Percentiles rank a stretch among this genome's conserved stretches.
phyloP scores from a whole-genome alignment of 805 yeast species.

The Komagataella kurtzmanii region DNA sequence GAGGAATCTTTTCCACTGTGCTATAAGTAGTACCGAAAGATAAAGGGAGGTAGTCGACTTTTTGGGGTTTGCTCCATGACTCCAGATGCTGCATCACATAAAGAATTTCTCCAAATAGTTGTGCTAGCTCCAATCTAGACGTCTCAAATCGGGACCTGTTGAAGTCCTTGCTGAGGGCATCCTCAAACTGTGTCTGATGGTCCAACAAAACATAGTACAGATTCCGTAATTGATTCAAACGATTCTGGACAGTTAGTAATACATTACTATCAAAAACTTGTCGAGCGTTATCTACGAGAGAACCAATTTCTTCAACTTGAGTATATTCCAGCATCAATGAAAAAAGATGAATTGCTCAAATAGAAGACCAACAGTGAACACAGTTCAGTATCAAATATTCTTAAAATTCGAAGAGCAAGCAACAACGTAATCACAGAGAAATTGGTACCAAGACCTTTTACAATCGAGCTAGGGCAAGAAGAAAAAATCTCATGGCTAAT shows the following conservation, averaged over 20 bases:
- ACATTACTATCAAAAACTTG: not conserved
- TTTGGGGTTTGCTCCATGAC: conserved; percentile 44
- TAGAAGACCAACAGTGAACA: not conserved
- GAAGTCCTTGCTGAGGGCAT: conserved; percentile 56
- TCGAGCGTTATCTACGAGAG: not conserved
- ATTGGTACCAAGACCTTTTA: no score
- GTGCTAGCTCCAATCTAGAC: conserved; percentile 38
- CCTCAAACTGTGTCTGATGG: conserved; percentile 35
- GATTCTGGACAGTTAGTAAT: conserved; percentile 26
- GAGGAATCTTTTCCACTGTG: conserved; percentile 24
- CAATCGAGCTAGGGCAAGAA: no score
- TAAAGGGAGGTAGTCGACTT: conserved; percentile 22
- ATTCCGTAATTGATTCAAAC: conserved; percentile 53
- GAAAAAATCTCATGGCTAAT: no score
- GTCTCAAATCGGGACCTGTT: conserved; percentile 55
- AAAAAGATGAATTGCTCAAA: not conserved
- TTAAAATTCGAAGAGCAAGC: not conserved
- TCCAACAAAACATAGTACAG: conserved; percentile 53
- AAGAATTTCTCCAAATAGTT: conserved; percentile 39
- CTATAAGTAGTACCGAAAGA: conserved; percentile 11
- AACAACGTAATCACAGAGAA: no score
- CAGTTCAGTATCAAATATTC: not conserved
- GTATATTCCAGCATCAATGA: not conserved
- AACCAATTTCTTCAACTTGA: not conserved
- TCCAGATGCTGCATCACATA: conserved; percentile 45